phyloP scores from a whole-genome alignment of 1,284 basidiomycete species.

The Anthracocystis panici-leucophaei region DNA sequence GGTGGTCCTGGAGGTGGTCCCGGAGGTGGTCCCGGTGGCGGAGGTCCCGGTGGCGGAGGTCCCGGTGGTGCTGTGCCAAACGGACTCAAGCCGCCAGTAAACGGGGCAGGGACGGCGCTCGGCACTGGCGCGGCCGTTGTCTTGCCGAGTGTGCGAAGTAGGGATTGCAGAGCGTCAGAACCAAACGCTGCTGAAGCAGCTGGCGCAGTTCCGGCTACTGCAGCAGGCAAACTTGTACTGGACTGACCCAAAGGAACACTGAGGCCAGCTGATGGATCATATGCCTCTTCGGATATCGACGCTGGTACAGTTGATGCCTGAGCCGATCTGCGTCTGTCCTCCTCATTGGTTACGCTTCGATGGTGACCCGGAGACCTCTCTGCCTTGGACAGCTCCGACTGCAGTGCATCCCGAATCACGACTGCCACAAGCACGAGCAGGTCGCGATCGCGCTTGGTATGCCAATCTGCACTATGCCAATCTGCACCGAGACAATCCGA shows the following conservation, averaged over 20 bases:
- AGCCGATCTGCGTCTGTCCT: constrained; percentile 2
- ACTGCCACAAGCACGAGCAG: constrained; percentile 61
- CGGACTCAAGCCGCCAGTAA: constrained; percentile 10
- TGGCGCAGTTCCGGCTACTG: not conserved
- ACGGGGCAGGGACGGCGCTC: not conserved
- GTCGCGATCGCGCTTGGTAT: constrained; percentile 44
- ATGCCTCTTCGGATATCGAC: constrained; percentile 11
- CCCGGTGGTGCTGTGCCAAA: constrained; percentile 7
- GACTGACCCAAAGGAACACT: constrained; percentile 13
- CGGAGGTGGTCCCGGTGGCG: constrained; percentile 37
- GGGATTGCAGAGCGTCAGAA: constrained; percentile 36
- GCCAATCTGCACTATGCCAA: constrained; percentile 34
- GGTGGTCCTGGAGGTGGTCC: constrained; percentile 39
- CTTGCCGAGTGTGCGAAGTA: constrained; percentile 42
- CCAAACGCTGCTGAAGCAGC: constrained; percentile 17
- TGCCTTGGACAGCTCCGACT: constrained; percentile 27
- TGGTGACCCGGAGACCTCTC: constrained; percentile 16
- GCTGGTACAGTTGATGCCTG: not conserved
- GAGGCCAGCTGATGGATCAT: constrained; percentile 32
- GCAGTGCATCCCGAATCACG: constrained; percentile 51
- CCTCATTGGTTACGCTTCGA: constrained; percentile 29
- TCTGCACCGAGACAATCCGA: constrained; percentile 48
- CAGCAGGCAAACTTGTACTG: not conserved
- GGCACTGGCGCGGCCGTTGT: constrained; percentile 15
- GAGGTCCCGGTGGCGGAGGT: constrained; percentile 27